Evolutionary conservation across 176 grass and related monocot genomes (phyloP).

Genomic region (Aegilops longissima): DNA sequence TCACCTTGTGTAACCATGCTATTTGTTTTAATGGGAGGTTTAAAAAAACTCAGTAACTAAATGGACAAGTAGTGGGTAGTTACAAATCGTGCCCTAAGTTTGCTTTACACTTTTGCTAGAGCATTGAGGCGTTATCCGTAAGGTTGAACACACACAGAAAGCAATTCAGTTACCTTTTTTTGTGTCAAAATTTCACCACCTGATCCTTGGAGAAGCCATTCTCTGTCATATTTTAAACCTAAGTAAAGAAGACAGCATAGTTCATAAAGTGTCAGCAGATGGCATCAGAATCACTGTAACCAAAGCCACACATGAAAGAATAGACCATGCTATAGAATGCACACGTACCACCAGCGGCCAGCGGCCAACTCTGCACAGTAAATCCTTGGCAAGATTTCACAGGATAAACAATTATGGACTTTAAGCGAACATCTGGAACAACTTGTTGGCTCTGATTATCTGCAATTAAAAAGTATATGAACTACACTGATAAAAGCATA

Average conservation of each 20-base stretch:
- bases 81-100: not conserved
- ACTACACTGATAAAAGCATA: constrained; percentile 5
- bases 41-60: not conserved
- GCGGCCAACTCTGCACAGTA: constrained; percentile 60
- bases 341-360: constrained; percentile 72
- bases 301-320: not conserved
- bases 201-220: constrained; percentile 90
- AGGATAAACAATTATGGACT: constrained; percentile 89
- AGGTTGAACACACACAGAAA: not conserved
- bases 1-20: too few species aligned
- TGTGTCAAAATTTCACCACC: constrained; percentile 86
- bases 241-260: not conserved
- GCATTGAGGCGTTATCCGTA: not conserved
- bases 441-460: constrained; percentile 29
- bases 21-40: not conserved
- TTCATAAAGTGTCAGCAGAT: not conserved
- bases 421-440: constrained; percentile 47
- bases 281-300: not conserved
- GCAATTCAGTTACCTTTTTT: constrained; percentile 61
- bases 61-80: not conserved
- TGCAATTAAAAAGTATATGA: constrained; percentile 38
- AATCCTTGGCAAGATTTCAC: constrained; percentile 96
- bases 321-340: not conserved
- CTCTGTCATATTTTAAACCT: constrained; percentile 94
- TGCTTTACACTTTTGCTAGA: not conserved